phyloP scores from a whole-genome alignment of 768 basidiomycete genomes.

The Lyophyllum semitale region DNA sequence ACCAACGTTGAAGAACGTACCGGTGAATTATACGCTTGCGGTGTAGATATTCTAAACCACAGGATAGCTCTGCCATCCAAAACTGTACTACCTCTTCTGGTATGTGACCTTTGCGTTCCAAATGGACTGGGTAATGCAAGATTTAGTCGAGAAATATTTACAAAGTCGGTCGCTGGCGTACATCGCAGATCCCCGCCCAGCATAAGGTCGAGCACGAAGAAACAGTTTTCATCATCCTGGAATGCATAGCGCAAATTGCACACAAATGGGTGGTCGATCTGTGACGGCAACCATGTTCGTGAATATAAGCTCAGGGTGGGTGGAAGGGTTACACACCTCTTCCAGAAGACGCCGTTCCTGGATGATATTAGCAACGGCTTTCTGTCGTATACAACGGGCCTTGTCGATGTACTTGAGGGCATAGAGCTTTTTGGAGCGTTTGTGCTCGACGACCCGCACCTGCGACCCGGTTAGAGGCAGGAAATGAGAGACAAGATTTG shows the following conservation, averaged over 20 bases:
- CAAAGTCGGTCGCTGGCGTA: constrained; percentile 41
- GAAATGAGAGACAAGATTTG: constrained; percentile 12
- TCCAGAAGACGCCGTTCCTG: constrained; percentile 92
- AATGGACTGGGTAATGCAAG: constrained; percentile 61
- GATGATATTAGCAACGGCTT: constrained; percentile 89
- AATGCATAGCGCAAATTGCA: constrained; percentile 94
- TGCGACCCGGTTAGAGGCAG: constrained; percentile 29
- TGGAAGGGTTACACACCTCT: constrained; percentile 56
- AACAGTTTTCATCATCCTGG: constrained; percentile 96
- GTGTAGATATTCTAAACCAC: constrained; percentile 88
- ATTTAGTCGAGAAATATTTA: constrained; percentile 3
- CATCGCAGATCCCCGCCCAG: constrained; percentile 91
- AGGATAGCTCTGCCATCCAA: constrained; percentile 87
- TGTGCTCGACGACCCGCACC: constrained; percentile 98
- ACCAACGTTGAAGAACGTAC: constrained; percentile 44
- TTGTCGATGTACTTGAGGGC: constrained; percentile 99
- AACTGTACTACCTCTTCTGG: constrained; percentile 77
- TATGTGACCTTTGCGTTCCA: constrained; percentile 70
- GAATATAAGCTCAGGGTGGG: constrained; percentile 1
- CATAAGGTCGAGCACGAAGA: constrained; percentile 97
- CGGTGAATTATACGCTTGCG: constrained; percentile 92
- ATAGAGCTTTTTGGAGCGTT: constrained; percentile 87
- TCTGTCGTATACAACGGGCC: constrained; percentile 85
- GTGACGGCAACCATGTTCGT: constrained; percentile 4
- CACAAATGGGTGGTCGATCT: constrained; percentile 89